phyloP scores from a whole-genome alignment of 805 yeast species.

The Suhomyces pyralidae region DNA sequence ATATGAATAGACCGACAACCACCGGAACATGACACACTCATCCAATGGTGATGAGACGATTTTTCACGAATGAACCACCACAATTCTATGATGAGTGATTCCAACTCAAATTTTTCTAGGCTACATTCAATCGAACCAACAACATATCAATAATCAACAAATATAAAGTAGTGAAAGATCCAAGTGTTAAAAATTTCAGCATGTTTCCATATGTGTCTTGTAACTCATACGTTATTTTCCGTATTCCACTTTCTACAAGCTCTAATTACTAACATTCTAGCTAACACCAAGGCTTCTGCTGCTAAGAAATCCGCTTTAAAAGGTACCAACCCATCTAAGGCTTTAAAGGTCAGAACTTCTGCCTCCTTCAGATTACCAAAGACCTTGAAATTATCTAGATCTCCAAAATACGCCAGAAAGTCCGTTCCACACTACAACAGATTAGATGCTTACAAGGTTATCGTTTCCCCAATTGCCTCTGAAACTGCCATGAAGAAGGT shows the following conservation, averaged over 20 bases:
- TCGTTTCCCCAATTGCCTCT: slow-evolving; percentile 92
- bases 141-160: not conserved
- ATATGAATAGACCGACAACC: not conserved
- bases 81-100: not conserved
- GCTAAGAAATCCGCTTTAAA: slow-evolving; percentile 99
- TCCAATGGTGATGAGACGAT: not conserved
- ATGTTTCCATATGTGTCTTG: not conserved
- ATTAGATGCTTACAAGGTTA: slow-evolving; percentile 91
- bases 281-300: slow-evolving; percentile 81
- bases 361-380: slow-evolving; percentile 97
- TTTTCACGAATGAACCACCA: not conserved
- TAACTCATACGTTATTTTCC: not conserved
- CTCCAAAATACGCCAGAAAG: slow-evolving; percentile 94
- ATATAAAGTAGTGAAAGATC: not conserved
- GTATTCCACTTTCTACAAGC: not conserved
- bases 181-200: not conserved
- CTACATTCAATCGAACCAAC: not conserved
- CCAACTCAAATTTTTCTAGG: not conserved
- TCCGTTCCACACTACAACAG: slow-evolving; percentile 97
- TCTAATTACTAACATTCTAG: slow-evolving; percentile 29
- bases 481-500: slow-evolving; percentile 99
- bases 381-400: slow-evolving; percentile 90
- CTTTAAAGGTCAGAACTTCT: slow-evolving; percentile 88
- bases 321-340: slow-evolving; percentile 91
- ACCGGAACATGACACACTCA: not conserved